Conservation (phyloP, 257 asterid genomes). For the Catharanthus roseus region DNA sequence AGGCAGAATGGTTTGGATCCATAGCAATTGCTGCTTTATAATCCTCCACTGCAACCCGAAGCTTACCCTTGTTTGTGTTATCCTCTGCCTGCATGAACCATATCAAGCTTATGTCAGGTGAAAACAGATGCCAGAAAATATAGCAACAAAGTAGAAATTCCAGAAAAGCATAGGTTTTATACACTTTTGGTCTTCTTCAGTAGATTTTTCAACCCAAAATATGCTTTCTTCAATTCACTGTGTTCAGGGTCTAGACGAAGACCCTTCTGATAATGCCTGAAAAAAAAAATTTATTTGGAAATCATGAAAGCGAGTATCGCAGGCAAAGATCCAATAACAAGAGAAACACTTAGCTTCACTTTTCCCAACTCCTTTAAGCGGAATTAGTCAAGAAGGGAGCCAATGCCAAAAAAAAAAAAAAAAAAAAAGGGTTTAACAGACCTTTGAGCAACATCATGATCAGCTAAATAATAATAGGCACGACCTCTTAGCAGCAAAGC, state of each 20-base stretch:
- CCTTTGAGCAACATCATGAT: constrained; percentile 88
- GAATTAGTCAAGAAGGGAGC: neutral
- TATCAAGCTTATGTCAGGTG: constrained; percentile 9
- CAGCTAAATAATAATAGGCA: constrained; percentile 88
- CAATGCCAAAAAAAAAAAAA: too few species aligned
- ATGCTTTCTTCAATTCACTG: constrained; percentile 79
- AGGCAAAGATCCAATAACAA: neutral
- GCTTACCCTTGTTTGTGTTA: constrained; percentile 82
- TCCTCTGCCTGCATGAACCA: constrained; percentile 74
- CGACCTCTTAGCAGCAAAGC: constrained; percentile 91
- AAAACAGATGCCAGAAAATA: neutral
- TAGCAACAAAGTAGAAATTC: neutral
- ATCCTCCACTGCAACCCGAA: constrained; percentile 82
- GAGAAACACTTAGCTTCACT: neutral
- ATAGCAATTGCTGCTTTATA: constrained; percentile 67
- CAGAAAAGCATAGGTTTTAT: constrained; percentile 14
- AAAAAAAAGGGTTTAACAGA: constrained; percentile 22
- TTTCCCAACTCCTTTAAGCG: neutral
- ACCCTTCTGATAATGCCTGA: constrained; percentile 92
- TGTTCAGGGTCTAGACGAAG: constrained; percentile 97
- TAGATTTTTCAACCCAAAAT: constrained; percentile 80
- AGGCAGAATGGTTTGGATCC: constrained; percentile 81
- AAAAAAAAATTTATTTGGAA: neutral
- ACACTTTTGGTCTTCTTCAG: constrained; percentile 89
- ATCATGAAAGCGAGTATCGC: neutral